Base-by-base conservation (phyloP, 2,329 filamentous ascomycete genomes). In the Penicillium griseofulvum region DNA sequence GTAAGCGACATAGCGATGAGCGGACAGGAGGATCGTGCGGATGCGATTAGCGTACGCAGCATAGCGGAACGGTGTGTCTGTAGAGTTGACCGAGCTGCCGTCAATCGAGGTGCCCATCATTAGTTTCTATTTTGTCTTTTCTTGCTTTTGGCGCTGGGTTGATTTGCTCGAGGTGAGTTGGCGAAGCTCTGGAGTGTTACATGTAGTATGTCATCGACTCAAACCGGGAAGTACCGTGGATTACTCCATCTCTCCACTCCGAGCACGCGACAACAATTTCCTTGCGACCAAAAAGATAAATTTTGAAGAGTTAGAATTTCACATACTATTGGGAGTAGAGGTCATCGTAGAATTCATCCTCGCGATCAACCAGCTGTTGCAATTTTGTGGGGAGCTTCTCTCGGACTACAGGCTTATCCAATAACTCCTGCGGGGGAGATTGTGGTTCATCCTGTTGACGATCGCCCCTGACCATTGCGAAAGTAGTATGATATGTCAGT, bases 1-100 rank as follows among this genome's bases (percentile, higher is more conserved):
- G 73, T 99, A 99, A 54, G 94, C 94, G 46, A 99, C 91, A 69
- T 99, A 99, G 68, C 94, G 87, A 69, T 97, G 94, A 4, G 92
- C 92, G 16, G 89, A 91, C 64, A 92, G 80, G 68, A 99, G 85
- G 63, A 97, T 89, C 8, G 92, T 96, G 58, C 90, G 87, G 59
- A 94, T 78, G 46, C 94, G 87, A 57, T 87, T 86, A 45, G 91
- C 90, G 76, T 99, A 99, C 64, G 89, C 94, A 54, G 92, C 93
- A 76, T 97, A 99, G 68, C 94, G 89, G 68, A 96, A 79, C 64
- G 86, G 87, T 64, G 86, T 89, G 52, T 97, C 90, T 56, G 91
- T 97, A 5, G 91, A 89, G 65, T 95, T 88, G 54, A 86, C 82
- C 14, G 82, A 84, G 67, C 87, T 90, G 69, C 49, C 55, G 7